phyloP scores from a whole-genome alignment of 2,329 filamentous ascomycete species.

The Aspergillus sp. region DNA sequence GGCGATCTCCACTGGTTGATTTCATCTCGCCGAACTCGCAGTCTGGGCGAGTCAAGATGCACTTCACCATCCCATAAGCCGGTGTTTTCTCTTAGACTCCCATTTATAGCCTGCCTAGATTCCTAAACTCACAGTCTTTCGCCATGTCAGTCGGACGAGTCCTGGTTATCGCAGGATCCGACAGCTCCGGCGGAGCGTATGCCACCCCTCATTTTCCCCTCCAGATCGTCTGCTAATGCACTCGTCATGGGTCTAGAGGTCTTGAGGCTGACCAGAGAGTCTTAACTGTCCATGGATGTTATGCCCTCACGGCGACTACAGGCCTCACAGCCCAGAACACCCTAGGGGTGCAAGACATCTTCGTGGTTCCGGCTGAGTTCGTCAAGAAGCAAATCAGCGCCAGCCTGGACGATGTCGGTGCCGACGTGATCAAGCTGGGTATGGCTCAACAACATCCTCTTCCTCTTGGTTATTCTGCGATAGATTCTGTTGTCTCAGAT shows the following conservation, averaged over 20 bases:
- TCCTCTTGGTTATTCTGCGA: not conserved
- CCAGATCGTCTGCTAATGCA: slow-evolving; percentile 15
- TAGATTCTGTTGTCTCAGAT: not conserved
- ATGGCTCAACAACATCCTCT: slow-evolving; percentile 6
- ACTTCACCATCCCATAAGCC: not conserved
- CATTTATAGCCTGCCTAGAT: not conserved
- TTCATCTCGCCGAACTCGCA: not conserved
- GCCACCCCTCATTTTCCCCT: slow-evolving; percentile 33
- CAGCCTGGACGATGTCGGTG: slow-evolving; percentile 77
- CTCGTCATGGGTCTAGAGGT: slow-evolving; percentile 59
- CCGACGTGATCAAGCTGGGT: slow-evolving; percentile 93
- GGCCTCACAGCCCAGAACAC: slow-evolving; percentile 97
- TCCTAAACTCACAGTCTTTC: not conserved
- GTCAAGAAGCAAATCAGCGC: slow-evolving; percentile 82
- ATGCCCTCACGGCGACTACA: slow-evolving; percentile 94
- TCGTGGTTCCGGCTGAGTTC: slow-evolving; percentile 75
- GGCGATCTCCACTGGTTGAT: not conserved
- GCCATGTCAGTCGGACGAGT: slow-evolving; percentile 54
- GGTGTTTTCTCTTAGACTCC: not conserved
- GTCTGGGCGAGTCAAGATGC: not conserved
- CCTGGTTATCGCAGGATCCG: slow-evolving; percentile 82
- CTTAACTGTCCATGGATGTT: slow-evolving; percentile 85
- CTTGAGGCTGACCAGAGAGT: slow-evolving; percentile 96
- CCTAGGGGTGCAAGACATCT: slow-evolving; percentile 75
- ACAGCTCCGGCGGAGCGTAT: slow-evolving; percentile 87